These are phyloP conservation scores for Metschnikowia continentalis DNA, from an alignment of 805 yeast genomes.

Conservation along the genomic window DNA sequence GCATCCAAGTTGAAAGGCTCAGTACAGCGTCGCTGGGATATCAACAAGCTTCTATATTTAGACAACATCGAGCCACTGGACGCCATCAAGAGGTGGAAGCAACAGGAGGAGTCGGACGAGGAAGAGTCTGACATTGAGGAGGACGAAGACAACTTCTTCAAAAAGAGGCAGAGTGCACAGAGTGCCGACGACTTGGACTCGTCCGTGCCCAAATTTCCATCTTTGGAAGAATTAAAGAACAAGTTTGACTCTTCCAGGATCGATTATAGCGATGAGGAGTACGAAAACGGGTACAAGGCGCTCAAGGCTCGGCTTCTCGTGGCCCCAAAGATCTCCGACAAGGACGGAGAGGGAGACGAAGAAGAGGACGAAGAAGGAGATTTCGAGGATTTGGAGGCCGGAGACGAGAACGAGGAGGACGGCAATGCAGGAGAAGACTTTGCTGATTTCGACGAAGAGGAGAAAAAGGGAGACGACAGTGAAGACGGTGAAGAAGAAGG, in stretches of 20 bases:
- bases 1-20: constrained; percentile 62
- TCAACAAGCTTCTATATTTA: constrained; percentile 75
- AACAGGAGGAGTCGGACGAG: constrained; percentile 44
- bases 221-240: constrained; percentile 39
- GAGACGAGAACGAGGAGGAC: constrained; percentile 23
- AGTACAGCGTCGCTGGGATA: constrained; percentile 62
- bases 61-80: constrained; percentile 72
- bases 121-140: constrained; percentile 37
- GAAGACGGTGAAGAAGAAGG: constrained; percentile 23
- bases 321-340: constrained; percentile 46
- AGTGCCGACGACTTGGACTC: constrained; percentile 34
- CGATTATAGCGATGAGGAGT: constrained; percentile 32
- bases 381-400: constrained; percentile 35
- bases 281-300: constrained; percentile 36
- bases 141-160: constrained; percentile 45
- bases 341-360: constrained; percentile 19
- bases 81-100: constrained; percentile 67
- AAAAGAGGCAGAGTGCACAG: constrained; percentile 36
- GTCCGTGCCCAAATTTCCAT: constrained; percentile 33
- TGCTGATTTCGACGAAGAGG: constrained; percentile 53
- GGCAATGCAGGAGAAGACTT: constrained; percentile 37
- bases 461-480: constrained; percentile 41
- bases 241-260: constrained; percentile 40
- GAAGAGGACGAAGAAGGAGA: constrained; percentile 29
- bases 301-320: constrained; percentile 48